Evolutionary conservation across 1,284 basidiomycete species (phyloP), one percentile per base, ranked within the genome.

Genomic region (Phlebopus sp.): DNA sequence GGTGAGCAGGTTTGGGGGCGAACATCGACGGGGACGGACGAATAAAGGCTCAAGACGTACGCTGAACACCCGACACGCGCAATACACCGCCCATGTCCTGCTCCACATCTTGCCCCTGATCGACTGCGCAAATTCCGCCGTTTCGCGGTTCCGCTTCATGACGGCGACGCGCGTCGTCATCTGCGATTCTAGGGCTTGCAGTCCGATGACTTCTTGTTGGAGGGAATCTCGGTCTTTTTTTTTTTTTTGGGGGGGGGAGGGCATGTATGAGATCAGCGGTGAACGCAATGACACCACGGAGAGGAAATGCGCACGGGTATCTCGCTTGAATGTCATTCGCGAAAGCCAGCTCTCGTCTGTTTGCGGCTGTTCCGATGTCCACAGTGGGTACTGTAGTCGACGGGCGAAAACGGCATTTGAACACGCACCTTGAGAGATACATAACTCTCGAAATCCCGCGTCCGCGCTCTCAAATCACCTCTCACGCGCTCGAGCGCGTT

Each of bases 181-280:
- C 57, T 90, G 77, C 37, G 78, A 74, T 60, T 87, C 82, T 0
- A 90, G 72, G 0, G 83, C 77, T 54, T 81, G 70, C 7, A 90
- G 70, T 1, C 85, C 87, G 17, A 71, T 69, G 13, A 88, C 60
- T 61, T 90, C 87, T 55, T 80, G 74, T 21, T 63, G 56, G 40
- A 67, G 63, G 52, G 55, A 57, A 52, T 46, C 54, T 15, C 53
- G 57, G 32, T 60, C 58, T 67, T 21, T 15, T 39, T n/a, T n/a
- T n/a, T n/a, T n/a, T n/a, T n/a, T n/a, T n/a, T n/a, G n/a, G n/a
- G n/a, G n/a, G n/a, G n/a, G 47, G 29, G 10, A 55, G 55, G 36
- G 35, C 44, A 23, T 50, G 35, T 30, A 15, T 13, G 9, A 5
- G 23, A 42, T 45, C 30, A 32, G 38, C n/a, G n/a, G n/a, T n/a